phyloP scores from a whole-genome alignment of 1,284 basidiomycete species.

The Microbotryum scabiosae region DNA sequence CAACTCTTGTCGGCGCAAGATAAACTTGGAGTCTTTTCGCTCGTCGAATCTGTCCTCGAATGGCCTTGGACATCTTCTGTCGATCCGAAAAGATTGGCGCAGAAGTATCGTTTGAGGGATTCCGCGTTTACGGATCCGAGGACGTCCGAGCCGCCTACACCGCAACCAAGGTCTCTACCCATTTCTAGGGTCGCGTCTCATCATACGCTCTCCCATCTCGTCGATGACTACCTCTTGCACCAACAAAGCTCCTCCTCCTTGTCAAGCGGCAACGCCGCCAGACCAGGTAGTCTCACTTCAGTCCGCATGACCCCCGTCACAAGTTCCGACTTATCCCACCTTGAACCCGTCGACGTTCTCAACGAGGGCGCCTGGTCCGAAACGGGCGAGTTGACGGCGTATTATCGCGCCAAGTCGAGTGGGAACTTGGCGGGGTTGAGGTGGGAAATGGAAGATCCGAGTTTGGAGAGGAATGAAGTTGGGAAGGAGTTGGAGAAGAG shows the following conservation, averaged over 20 bases:
- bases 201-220: not conserved
- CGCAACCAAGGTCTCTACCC: not conserved
- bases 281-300: not conserved
- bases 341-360: not conserved
- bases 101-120: not conserved
- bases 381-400: conserved; percentile 1
- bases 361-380: not conserved
- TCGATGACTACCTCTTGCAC: no score
- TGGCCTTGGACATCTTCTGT: conserved; percentile 1
- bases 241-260: not conserved
- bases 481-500: not conserved
- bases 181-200: not conserved
- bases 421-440: not conserved
- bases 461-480: not conserved
- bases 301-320: not conserved
- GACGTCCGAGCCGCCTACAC: not conserved
- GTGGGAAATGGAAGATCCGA: not conserved
- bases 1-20: conserved; percentile 2
- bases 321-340: not conserved
- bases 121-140: not conserved
- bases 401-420: not conserved
- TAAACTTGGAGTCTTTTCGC: not conserved
- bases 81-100: no score
- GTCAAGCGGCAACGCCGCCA: not conserved
- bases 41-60: not conserved